Conservation (phyloP, 345 rosid species). For the Eucalyptus erythrocorys region DNA sequence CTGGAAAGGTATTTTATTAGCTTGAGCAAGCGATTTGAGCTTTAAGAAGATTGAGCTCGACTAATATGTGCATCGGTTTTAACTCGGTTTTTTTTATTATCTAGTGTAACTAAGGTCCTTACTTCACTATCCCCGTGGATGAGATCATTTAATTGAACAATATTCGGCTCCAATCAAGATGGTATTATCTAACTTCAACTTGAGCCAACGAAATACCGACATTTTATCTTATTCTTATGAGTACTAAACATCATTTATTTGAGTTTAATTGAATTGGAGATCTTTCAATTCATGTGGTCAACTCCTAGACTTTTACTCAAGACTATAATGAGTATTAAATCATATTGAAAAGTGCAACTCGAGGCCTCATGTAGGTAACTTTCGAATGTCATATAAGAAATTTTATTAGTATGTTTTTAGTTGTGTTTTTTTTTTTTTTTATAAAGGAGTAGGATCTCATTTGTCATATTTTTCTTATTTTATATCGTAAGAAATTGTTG, state of each 20-base stretch:
- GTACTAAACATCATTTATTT: neutral
- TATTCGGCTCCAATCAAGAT: neutral
- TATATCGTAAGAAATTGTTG: accelerated
- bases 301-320: neutral
- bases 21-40: neutral
- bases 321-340: neutral
- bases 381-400: neutral
- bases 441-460: neutral
- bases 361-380: neutral
- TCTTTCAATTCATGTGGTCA: neutral
- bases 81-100: neutral
- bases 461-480: neutral
- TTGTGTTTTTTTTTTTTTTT: neutral
- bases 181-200: neutral
- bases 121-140: neutral
- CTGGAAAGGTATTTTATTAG: neutral
- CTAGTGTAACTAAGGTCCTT: neutral
- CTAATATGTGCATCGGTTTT: neutral
- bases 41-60: neutral
- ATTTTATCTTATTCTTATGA: neutral
- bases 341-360: neutral
- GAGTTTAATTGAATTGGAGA: neutral
- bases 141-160: neutral
- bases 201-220: neutral
- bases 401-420: neutral